These are phyloP conservation scores for Medicago ruthenica DNA, from an alignment of 306 rosid genomes.

Conservation along the genomic window DNA sequence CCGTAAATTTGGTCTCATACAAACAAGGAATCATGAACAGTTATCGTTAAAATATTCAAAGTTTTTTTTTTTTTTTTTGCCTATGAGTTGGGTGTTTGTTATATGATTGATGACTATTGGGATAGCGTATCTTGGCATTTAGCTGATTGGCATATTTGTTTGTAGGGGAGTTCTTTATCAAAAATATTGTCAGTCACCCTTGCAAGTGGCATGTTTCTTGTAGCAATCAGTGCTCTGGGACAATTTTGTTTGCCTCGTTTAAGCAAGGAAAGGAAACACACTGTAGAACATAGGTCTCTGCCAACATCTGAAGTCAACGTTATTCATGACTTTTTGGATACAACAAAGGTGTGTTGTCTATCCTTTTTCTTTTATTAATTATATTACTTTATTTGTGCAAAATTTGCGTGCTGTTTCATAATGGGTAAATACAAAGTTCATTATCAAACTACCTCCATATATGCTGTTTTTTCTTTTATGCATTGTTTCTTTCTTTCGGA, in stretches of 20 bases:
- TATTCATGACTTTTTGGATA: constrained; percentile 52
- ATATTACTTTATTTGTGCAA: not conserved
- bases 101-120: constrained; percentile 3
- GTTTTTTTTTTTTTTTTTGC: constrained; percentile 8
- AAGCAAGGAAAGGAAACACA: constrained; percentile 50
- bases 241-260: constrained; percentile 60
- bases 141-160: constrained; percentile 31
- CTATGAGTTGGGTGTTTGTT: not conserved
- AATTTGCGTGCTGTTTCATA: constrained; percentile 7
- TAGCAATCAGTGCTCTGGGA: constrained; percentile 66
- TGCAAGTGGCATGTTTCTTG: constrained; percentile 77
- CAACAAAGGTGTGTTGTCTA: constrained; percentile 57
- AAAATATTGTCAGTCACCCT: constrained; percentile 61
- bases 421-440: constrained; percentile 9
- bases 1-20: not conserved
- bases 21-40: constrained; percentile 9
- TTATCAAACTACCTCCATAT: not conserved
- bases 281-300: constrained; percentile 47
- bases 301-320: constrained; percentile 59
- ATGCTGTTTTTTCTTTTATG: constrained; percentile 8
- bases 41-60: constrained; percentile 1
- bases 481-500: not conserved
- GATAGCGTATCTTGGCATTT: constrained; percentile 28
- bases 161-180: constrained; percentile 63
- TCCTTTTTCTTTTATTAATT: constrained; percentile 8